phyloP scores from a whole-genome alignment of 2,329 filamentous ascomycete species.

The Stagonosporopsis rhizophila region DNA sequence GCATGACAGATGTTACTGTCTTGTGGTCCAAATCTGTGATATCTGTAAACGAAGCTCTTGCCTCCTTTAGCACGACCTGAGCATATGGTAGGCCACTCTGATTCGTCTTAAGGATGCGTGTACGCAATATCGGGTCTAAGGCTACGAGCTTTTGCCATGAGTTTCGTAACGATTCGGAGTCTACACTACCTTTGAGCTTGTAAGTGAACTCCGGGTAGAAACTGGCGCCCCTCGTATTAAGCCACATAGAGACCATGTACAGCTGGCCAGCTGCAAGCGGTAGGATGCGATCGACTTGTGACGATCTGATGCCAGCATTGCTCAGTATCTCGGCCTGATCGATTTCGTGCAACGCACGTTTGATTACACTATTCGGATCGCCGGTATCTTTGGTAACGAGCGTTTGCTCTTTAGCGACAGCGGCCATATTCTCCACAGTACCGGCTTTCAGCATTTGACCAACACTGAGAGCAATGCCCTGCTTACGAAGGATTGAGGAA shows the following conservation, averaged over 20 bases:
- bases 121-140: conserved; percentile 71
- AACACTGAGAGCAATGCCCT: conserved; percentile 68
- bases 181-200: conserved; percentile 53
- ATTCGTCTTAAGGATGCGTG: conserved; percentile 65
- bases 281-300: conserved; percentile 64
- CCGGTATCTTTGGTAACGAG: not conserved
- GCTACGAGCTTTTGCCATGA: conserved; percentile 69
- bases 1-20: not conserved
- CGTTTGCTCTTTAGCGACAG: conserved; percentile 34
- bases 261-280: conserved; percentile 79
- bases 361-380: conserved; percentile 7
- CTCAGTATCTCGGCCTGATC: conserved; percentile 51
- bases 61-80: conserved; percentile 65
- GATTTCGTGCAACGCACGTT: conserved; percentile 47
- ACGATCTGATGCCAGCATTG: conserved; percentile 50
- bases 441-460: conserved; percentile 73
- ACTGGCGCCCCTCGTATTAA: conserved; percentile 67
- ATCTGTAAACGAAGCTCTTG: conserved; percentile 42
- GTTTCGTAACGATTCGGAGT: conserved; percentile 53
- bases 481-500: conserved; percentile 71
- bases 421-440: conserved; percentile 70
- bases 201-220: conserved; percentile 80
- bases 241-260: conserved; percentile 82
- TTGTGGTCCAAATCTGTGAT: conserved; percentile 27
- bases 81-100: conserved; percentile 61